phyloP scores from a whole-genome alignment of 495 filamentous ascomycete species.

The Pseudevernia furfuracea region DNA sequence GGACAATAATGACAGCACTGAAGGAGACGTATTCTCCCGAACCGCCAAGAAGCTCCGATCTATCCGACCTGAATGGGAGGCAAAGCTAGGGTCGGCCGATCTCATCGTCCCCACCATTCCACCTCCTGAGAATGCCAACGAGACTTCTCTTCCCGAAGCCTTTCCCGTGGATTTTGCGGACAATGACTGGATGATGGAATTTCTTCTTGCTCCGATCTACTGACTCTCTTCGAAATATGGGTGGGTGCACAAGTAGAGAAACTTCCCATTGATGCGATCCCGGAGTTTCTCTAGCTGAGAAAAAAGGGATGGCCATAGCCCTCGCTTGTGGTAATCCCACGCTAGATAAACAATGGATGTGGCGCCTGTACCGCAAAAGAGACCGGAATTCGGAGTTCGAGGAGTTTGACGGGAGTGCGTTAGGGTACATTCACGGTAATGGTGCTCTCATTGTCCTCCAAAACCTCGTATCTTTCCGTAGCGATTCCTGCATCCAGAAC shows the following conservation, averaged over 20 bases:
- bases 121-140: neutral
- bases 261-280: too few relatives aligned
- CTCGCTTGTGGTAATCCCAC: too few relatives aligned
- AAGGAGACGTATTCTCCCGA: neutral
- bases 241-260: too few relatives aligned
- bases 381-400: too few relatives aligned
- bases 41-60: neutral
- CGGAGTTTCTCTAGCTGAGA: too few relatives aligned
- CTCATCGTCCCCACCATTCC: neutral
- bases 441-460: neutral
- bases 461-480: neutral
- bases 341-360: too few relatives aligned
- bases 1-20: neutral
- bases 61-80: slow-evolving; percentile 5
- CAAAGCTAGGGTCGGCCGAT: neutral
- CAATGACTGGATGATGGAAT: slow-evolving; percentile 2
- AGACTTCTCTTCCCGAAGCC: neutral
- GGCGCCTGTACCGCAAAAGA: too few relatives aligned
- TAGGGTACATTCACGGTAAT: neutral
- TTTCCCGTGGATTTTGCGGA: neutral
- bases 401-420: too few relatives aligned
- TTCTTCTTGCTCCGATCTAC: neutral
- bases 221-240: too few relatives aligned
- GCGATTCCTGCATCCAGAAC: neutral
- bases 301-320: too few relatives aligned